Percentiles rank a stretch among this genome's conserved stretches.
phyloP scores from a whole-genome alignment of 257 asterid genomes.

The Ocimum tenuiflorum region DNA sequence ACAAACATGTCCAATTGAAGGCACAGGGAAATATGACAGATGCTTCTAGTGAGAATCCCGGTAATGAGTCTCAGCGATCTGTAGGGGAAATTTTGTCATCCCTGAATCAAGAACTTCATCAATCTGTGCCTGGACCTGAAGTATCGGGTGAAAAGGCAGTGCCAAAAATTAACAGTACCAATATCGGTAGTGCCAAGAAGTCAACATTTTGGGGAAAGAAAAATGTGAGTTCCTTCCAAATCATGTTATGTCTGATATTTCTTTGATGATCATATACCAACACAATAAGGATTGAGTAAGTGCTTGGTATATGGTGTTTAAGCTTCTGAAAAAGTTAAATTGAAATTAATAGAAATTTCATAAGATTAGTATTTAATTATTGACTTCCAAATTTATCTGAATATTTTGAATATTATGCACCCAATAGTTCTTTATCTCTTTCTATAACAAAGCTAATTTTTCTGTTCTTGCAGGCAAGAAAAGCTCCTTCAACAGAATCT shows the following conservation, averaged over 20 bases:
- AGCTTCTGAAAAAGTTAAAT: neutral
- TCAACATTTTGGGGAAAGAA: constrained; percentile 83
- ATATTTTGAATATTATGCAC: neutral
- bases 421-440: neutral
- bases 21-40: constrained; percentile 36
- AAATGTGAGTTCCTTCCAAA: constrained; percentile 41
- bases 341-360: neutral
- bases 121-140: constrained; percentile 50
- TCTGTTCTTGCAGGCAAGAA: constrained; percentile 50
- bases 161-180: constrained; percentile 38
- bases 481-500: constrained; percentile 64
- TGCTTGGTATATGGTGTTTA: constrained; percentile 7
- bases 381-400: constrained; percentile 3
- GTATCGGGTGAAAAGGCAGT: constrained; percentile 44
- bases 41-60: constrained; percentile 35
- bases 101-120: constrained; percentile 63
- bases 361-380: neutral
- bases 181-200: constrained; percentile 44
- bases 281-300: neutral
- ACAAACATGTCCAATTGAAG: constrained; percentile 43
- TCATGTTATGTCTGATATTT: neutral
- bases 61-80: constrained; percentile 66
- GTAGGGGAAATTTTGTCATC: constrained; percentile 73
- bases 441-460: constrained; percentile 16
- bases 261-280: neutral